phyloP scores from a whole-genome alignment of 2,329 filamentous ascomycete species.

The Sclerotiophoma versabilis region DNA sequence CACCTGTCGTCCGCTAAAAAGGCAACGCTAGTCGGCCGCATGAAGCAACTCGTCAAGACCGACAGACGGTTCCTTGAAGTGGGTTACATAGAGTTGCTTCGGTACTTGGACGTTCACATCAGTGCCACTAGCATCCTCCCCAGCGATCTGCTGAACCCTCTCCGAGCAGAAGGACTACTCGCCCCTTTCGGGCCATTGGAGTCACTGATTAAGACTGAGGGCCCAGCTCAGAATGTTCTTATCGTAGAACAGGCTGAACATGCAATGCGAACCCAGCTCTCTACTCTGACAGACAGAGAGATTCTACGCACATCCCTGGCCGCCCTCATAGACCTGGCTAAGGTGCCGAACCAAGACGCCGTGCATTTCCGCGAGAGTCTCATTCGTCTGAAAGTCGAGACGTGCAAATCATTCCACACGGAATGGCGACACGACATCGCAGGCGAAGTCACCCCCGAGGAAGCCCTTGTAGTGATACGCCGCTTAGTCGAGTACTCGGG shows the following conservation, averaged over 20 bases:
- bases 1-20: conserved; percentile 22
- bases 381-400: conserved; percentile 25
- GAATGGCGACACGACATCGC: conserved; percentile 29
- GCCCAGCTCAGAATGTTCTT: not conserved
- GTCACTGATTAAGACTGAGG: not conserved
- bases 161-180: conserved; percentile 31
- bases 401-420: conserved; percentile 21
- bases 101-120: conserved; percentile 24
- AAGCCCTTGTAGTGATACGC: conserved; percentile 32
- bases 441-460: conserved; percentile 30
- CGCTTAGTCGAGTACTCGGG: conserved; percentile 24
- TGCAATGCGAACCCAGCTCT: conserved; percentile 20
- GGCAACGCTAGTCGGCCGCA: conserved; percentile 23
- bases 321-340: conserved; percentile 14
- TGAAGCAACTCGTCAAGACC: conserved; percentile 23
- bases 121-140: conserved; percentile 27
- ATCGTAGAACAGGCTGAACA: conserved; percentile 31
- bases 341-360: not conserved
- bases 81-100: conserved; percentile 19
- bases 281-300: conserved; percentile 16
- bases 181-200: conserved; percentile 19
- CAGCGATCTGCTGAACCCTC: conserved; percentile 33
- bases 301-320: conserved; percentile 1
- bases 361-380: conserved; percentile 17
- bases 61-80: conserved; percentile 22